Evolutionary conservation across 176 grass and related monocot species (phyloP).

Genomic region (Carex cristatella): DNA sequence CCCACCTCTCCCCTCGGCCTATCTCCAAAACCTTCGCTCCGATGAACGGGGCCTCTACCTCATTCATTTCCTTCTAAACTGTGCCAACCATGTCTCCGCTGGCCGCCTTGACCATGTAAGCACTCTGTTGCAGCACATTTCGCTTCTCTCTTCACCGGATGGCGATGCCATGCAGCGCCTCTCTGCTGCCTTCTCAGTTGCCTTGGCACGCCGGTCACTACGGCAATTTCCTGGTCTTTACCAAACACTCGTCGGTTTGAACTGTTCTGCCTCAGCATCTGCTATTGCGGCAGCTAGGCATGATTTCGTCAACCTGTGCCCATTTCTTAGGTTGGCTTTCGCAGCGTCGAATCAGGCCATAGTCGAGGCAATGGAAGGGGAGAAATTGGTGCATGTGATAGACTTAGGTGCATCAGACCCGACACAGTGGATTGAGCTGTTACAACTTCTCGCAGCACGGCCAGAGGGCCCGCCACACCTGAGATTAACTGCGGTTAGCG

Average conservation of each 20-base stretch:
- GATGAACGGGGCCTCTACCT: slow-evolving; percentile 92
- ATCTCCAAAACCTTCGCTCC: slow-evolving; percentile 54
- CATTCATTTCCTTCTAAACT: slow-evolving; percentile 91
- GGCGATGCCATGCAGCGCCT: slow-evolving; percentile 98
- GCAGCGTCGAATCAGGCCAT: slow-evolving; percentile 66
- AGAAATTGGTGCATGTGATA: slow-evolving; percentile 83
- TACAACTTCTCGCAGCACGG: slow-evolving; percentile 53
- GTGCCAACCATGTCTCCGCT: slow-evolving; percentile 38
- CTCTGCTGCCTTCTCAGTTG: slow-evolving; percentile 50
- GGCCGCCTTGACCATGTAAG: slow-evolving; percentile 57
- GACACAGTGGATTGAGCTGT: slow-evolving; percentile 62
- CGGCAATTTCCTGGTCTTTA: slow-evolving; percentile 62
- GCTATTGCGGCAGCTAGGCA: slow-evolving; percentile 38
- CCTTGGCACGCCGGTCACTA: slow-evolving; percentile 66
- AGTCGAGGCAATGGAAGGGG: slow-evolving; percentile 76
- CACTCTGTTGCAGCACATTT: slow-evolving; percentile 69
- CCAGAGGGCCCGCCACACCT: slow-evolving; percentile 83
- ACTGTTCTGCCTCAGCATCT: background rate
- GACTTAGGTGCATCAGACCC: slow-evolving; percentile 70
- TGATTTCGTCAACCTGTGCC: slow-evolving; percentile 79
- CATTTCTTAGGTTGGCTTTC: slow-evolving; percentile 70
- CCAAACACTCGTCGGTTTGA: slow-evolving; percentile 38
- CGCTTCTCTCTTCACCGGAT: slow-evolving; percentile 45
- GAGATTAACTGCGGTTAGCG: slow-evolving; percentile 60
- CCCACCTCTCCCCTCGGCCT: slow-evolving; percentile 19